A percentile compares a stretch with the other conserved stretches of the same genome.
phyloP scores from a whole-genome alignment of 345 rosid species.

The Mallotus nudiflorus region DNA sequence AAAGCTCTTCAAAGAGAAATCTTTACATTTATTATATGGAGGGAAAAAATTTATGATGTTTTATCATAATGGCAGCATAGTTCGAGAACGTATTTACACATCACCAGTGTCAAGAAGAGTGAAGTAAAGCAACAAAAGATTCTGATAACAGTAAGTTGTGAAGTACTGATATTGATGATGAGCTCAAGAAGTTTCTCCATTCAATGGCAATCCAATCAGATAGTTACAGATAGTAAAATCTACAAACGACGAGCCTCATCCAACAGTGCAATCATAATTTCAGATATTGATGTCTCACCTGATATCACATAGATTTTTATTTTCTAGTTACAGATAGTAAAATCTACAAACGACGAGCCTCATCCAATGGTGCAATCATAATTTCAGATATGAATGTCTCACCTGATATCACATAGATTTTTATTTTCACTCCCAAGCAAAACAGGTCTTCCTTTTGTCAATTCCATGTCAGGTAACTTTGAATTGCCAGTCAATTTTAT shows the following conservation, averaged over 20 bases:
- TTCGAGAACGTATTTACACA: neutral
- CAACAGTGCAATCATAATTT: neutral
- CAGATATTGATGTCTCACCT: constrained; percentile 30
- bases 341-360: neutral
- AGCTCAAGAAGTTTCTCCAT: neutral
- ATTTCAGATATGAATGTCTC: neutral
- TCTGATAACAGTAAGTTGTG: neutral
- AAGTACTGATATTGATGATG: neutral
- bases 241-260: neutral
- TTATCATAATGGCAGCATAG: neutral
- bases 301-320: constrained; percentile 26
- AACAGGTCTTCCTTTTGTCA: constrained; percentile 26
- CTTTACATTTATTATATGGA: neutral
- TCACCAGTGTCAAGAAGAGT: neutral
- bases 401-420: constrained; percentile 39
- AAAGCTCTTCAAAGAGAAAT: neutral
- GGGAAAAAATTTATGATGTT: neutral
- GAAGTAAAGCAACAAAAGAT: neutral
- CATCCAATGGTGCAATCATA: neutral
- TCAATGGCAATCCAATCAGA: neutral
- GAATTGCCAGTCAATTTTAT: constrained; percentile 28
- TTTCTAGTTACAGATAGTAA: no score
- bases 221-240: neutral
- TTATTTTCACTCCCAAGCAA: constrained; percentile 29
- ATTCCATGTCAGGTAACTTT: constrained; percentile 19